phyloP scores from a whole-genome alignment of 805 yeast genomes.

The Komagataella mondaviorum region DNA sequence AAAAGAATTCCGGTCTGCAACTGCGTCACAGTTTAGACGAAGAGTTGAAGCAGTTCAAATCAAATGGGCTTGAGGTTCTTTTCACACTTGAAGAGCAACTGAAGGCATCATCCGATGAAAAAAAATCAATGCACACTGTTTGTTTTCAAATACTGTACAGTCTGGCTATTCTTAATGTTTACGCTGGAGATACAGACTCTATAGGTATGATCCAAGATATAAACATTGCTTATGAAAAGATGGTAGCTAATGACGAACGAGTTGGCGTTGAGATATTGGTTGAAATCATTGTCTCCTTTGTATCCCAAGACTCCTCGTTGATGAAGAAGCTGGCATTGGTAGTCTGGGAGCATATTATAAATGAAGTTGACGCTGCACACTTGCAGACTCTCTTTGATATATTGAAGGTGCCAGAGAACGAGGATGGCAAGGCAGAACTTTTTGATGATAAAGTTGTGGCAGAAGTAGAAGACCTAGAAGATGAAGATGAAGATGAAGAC shows the following conservation, averaged over 20 bases:
- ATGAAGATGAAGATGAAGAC: slow-evolving; percentile 19
- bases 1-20: slow-evolving; percentile 7
- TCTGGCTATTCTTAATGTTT: slow-evolving; percentile 64
- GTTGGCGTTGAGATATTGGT: slow-evolving; percentile 16
- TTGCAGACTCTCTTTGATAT: slow-evolving; percentile 39
- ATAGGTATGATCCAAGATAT: slow-evolving; percentile 64
- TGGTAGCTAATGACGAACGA: slow-evolving; percentile 22
- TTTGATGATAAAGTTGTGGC: slow-evolving; percentile 51
- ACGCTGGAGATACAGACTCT: slow-evolving; percentile 67
- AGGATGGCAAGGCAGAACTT: slow-evolving; percentile 63
- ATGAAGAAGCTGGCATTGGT: slow-evolving; percentile 42
- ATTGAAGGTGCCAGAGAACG: slow-evolving; percentile 56
- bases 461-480: slow-evolving; percentile 31
- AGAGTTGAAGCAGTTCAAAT: slow-evolving; percentile 33
- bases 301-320: slow-evolving; percentile 43
- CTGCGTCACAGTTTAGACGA: slow-evolving; percentile 36
- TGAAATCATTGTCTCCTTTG: slow-evolving; percentile 43
- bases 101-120: slow-evolving; percentile 12
- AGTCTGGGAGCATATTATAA: slow-evolving; percentile 35
- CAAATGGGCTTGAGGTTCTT: slow-evolving; percentile 35
- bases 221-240: slow-evolving; percentile 39
- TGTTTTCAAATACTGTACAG: slow-evolving; percentile 67
- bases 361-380: slow-evolving; percentile 27
- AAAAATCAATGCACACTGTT: slow-evolving; percentile 21
- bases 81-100: slow-evolving; percentile 25